Conservation (phyloP, 345 rosid species). For the Eucalyptus cladocalyx region DNA sequence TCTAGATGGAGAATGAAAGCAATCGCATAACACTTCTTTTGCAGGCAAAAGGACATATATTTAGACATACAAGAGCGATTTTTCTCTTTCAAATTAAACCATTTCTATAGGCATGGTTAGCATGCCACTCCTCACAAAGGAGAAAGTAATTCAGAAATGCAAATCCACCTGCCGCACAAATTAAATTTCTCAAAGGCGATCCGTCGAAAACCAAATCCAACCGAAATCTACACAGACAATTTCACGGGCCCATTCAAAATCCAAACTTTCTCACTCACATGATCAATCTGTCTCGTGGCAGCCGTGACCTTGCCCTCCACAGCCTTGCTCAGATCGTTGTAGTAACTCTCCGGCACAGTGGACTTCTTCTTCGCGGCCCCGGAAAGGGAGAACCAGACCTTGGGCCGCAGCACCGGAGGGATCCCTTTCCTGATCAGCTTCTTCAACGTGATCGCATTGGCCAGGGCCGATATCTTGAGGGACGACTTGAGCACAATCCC, state of each 20-base stretch:
- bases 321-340: conserved; percentile 72
- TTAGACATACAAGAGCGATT: not conserved
- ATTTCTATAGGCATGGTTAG: not conserved
- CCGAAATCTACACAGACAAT: not conserved
- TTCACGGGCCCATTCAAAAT: not conserved
- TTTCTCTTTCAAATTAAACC: not conserved
- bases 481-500: conserved; percentile 88
- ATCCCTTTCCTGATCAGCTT: conserved; percentile 93
- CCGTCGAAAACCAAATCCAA: not conserved
- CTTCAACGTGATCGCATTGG: conserved; percentile 84
- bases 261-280: conserved; percentile 45
- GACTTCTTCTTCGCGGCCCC: conserved; percentile 99
- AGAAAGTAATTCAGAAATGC: not conserved
- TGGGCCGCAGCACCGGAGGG: conserved; percentile 92
- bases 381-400: conserved; percentile 96
- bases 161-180: not conserved
- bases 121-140: not conserved
- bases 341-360: conserved; percentile 95
- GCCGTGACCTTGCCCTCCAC: conserved; percentile 93
- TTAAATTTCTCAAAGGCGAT: not conserved
- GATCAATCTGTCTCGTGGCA: conserved; percentile 95
- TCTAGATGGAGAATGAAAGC: not conserved
- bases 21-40: not conserved
- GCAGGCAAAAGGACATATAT: not conserved
- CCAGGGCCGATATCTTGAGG: conserved; percentile 60